Evolutionary conservation across 1,284 basidiomycete genomes (phyloP), one percentile per base, ranked within the genome.

Genomic region (Apiotrichum sp.): DNA sequence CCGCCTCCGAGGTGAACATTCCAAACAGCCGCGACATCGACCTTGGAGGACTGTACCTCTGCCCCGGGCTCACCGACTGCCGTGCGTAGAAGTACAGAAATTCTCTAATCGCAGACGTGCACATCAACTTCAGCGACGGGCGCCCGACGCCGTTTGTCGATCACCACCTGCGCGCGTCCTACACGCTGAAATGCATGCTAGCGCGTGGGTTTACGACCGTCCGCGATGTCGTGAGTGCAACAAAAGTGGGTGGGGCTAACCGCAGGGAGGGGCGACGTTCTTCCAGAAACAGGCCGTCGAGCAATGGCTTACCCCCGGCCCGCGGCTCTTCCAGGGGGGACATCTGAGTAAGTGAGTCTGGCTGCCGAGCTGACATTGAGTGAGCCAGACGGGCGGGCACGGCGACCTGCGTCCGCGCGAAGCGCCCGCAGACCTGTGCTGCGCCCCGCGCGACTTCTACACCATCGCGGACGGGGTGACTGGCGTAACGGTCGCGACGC

Each of bases 201-300:
- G 50, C 70, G 6, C 66, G 79, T 11, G 80, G 80, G 0, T 81
- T 80, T 61, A 81, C 80, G 0, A 79, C 79, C 5, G 78, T 80
- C 7, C 73, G 80, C 16, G 80, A 81, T 58, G 58, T 56, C 8
- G 53, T 55, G 42, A 44, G 53, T 55, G 14, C 3, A 13, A 3
- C 2, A 31, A 16, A 3, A 4, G 4, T 14, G 2, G 35, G 42
- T 31, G 34, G 44, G 16, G 42, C 42, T 36, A 11, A 36, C 1
- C 3, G 1, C 35, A 57, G 50, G 63, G 63, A n/a, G 63, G 63
- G 5, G 63, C 61, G 16, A 56, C 47, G 3, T 57, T 53, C 31
- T 53, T 50, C 44, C 61, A 62, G 35, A 55, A 56, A 31, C 34
- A 61, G 43, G 63, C 63, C 3, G 40, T 61, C 40, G 55, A 55